Percentiles rank a stretch among this genome's conserved stretches.
phyloP scores from a whole-genome alignment of 2,329 filamentous ascomycete genomes.

The Cladorrhinum sp. region DNA sequence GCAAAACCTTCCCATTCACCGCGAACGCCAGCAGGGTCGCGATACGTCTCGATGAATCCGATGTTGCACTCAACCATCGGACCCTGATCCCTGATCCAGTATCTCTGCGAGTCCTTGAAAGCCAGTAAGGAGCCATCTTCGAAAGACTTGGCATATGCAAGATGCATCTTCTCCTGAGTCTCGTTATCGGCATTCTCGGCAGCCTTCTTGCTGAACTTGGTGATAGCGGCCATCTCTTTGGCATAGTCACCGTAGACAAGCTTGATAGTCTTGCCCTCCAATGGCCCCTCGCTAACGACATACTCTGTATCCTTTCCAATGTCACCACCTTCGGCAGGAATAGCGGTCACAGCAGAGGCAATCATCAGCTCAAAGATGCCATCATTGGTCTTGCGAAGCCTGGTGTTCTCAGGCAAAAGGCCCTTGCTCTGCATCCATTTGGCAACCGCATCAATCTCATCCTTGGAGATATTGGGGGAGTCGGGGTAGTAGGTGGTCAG shows the following conservation, averaged over 20 bases:
- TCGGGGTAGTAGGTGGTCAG: conserved; percentile 81
- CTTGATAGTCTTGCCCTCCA: conserved; percentile 66
- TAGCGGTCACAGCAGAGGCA: conserved; percentile 60
- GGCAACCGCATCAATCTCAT: conserved; percentile 71
- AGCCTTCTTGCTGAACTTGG: conserved; percentile 65
- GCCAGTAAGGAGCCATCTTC: conserved; percentile 69
- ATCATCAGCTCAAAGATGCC: conserved; percentile 71
- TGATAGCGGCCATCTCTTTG: conserved; percentile 67
- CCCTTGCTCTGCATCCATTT: conserved; percentile 70
- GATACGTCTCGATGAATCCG: conserved; percentile 82
- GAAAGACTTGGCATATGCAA: conserved; percentile 73
- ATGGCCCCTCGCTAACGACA: conserved; percentile 54
- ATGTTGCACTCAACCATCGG: conserved; percentile 78
- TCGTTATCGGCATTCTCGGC: conserved; percentile 69
- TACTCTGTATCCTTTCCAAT: conserved; percentile 64
- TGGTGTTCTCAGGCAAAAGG: conserved; percentile 72
- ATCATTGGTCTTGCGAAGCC: conserved; percentile 63
- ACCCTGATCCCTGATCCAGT: conserved; percentile 80
- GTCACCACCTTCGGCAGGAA: conserved; percentile 64
- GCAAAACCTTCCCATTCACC: conserved; percentile 87
- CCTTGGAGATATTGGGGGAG: conserved; percentile 69
- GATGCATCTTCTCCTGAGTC: conserved; percentile 69
- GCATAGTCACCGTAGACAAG: conserved; percentile 73
- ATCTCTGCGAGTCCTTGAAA: conserved; percentile 76
- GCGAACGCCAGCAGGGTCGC: conserved; percentile 75